Percentiles rank a stretch among this genome's conserved stretches.
Conservation (phyloP, 805 yeast genomes). For the Millerago galiae region DNA sequence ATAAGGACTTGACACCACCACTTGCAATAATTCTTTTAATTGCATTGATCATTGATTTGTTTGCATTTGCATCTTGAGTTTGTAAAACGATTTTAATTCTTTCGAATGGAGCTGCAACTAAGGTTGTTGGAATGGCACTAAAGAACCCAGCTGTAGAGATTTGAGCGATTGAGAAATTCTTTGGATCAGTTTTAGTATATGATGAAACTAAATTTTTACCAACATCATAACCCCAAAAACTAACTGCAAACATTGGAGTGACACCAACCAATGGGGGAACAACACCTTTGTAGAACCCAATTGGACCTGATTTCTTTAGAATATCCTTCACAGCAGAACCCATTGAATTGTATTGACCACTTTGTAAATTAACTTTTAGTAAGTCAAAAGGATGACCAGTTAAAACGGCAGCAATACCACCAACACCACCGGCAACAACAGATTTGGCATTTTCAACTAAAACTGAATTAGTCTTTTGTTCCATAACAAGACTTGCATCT, state of each 20-base stretch:
- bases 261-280: constrained; percentile 93
- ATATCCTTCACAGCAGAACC: constrained; percentile 65
- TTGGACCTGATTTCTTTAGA: constrained; percentile 62
- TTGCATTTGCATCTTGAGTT: constrained; percentile 43
- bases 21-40: constrained; percentile 62
- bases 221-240: constrained; percentile 96
- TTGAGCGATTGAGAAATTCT: constrained; percentile 54
- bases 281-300: constrained; percentile 90
- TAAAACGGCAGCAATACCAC: constrained; percentile 91
- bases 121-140: constrained; percentile 91
- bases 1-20: constrained; percentile 81
- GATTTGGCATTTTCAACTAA: constrained; percentile 70
- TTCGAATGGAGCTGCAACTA: constrained; percentile 97
- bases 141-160: constrained; percentile 90
- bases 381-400: constrained; percentile 97
- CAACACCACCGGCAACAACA: constrained; percentile 89
- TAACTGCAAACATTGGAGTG: constrained; percentile 97
- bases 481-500: constrained; percentile 27
- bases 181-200: constrained; percentile 28
- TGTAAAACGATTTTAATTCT: constrained; percentile 93
- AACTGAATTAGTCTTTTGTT: too few relatives aligned
- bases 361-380: constrained; percentile 86
- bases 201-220: constrained; percentile 71
- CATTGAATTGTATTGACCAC: constrained; percentile 56
- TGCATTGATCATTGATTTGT: constrained; percentile 43